Percentiles rank a stretch among this genome's conserved stretches.
Conservation (phyloP, 257 asterid species). For the Fraxinus excelsior region DNA sequence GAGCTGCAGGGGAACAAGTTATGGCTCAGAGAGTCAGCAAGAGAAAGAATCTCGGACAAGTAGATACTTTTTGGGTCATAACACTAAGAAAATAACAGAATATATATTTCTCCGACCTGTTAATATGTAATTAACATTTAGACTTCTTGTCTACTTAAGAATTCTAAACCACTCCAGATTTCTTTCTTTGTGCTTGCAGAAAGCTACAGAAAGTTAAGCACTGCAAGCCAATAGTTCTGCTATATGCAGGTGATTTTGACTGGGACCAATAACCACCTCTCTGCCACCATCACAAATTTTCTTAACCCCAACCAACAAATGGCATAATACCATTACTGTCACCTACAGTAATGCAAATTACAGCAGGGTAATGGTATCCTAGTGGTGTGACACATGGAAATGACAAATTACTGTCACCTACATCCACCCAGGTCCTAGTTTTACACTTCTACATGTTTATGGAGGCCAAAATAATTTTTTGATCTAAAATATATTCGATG, state of each 20-base stretch:
- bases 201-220: slow-evolving; percentile 5
- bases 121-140: neutral
- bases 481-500: too few species aligned
- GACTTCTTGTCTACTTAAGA: neutral
- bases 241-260: neutral
- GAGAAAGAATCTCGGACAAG: slow-evolving; percentile 1
- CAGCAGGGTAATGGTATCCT: too few species aligned
- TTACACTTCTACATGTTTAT: too few species aligned
- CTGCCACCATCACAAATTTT: neutral
- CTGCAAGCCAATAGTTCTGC: neutral
- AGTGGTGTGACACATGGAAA: too few species aligned
- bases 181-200: neutral
- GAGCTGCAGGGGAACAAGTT: slow-evolving; percentile 54
- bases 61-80: neutral
- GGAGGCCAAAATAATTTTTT: too few species aligned
- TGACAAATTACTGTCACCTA: too few species aligned
- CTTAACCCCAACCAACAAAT: too few species aligned
- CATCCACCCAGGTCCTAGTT: too few species aligned
- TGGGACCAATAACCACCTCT: neutral
- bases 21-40: slow-evolving; percentile 1
- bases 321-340: too few species aligned
- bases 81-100: neutral
- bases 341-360: too few species aligned
- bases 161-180: neutral
- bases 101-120: neutral